Conservation (phyloP, 257 asterid genomes). For the Apocynum venetum region DNA sequence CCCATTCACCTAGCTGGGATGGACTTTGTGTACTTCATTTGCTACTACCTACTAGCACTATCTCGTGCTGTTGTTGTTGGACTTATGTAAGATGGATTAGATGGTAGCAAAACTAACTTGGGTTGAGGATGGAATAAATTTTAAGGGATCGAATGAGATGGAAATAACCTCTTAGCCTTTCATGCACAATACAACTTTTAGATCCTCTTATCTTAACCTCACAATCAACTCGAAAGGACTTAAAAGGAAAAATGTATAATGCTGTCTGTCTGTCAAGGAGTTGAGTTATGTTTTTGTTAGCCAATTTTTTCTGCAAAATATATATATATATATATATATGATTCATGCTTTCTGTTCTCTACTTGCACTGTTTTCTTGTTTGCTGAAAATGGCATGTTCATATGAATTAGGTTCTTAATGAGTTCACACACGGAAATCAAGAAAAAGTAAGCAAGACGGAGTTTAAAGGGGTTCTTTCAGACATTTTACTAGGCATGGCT, state of each 20-base stretch:
- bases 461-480: conserved; percentile 78
- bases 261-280: background rate
- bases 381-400: conserved; percentile 1
- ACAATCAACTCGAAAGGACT: background rate
- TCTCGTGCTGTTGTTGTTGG: background rate
- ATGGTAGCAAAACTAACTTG: background rate
- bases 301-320: background rate
- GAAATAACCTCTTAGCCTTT: background rate
- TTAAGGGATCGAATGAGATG: background rate
- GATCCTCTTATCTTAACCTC: background rate
- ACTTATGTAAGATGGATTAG: background rate
- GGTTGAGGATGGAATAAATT: background rate
- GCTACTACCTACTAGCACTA: too few species aligned
- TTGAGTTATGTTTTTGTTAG: background rate
- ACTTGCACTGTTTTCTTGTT: background rate
- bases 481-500: conserved; percentile 89
- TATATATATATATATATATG: too few species aligned
- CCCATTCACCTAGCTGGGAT: background rate
- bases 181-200: background rate
- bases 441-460: conserved; percentile 61
- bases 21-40: background rate
- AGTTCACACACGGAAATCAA: conserved; percentile 75
- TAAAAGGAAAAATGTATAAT: background rate
- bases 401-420: conserved; percentile 69
- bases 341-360: background rate